Evolutionary conservation across 2,329 filamentous ascomycete species (phyloP), one percentile per base, ranked within the genome.

Genomic region (Alternaria infectoria): DNA sequence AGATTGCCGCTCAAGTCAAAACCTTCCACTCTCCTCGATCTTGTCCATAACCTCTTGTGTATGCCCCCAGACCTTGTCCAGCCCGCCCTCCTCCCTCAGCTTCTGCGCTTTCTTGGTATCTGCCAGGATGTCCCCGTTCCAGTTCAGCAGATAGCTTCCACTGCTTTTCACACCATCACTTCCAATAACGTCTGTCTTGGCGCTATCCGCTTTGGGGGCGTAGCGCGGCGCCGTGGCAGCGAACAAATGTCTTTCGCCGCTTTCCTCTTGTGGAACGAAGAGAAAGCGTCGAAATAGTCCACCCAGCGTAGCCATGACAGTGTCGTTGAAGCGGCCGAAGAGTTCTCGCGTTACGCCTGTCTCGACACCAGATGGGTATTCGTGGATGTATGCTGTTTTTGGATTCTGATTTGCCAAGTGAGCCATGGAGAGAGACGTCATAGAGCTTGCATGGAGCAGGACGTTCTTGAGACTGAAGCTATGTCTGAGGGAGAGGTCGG

Each of bases 221-320:
- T 71, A 79, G 11, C 54, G 46, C 17, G 67, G 65, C n/a, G 68
- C 73, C 10, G 77, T 78, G 43, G 73, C 59, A 26, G 71, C 71
- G 47, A 66, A 79, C 45, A 78, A 57, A 72, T 79, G 77, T 36
- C 77, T 67, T 69, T 79, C 75, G 6, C 77, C 77, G 54, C 72
- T 77, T 63, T 79, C 77, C 54, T 52, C 55, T 21, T 71, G 59
- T 36, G 59, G 60, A 17, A 78, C 72, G 23, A 63, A 62, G 32
- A 72, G 59, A 3, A 68, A 67, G 45, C 63, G 69, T n/a, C 68
- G 19, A 15, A 73, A 23, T 11, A 69, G 21, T 21, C 23, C 13
- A 7, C 61, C 50, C 11, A 69, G 3, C 2, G 47, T 30, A 19
- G 44, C 54, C n/a, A 64, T 68, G 11, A 59, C 54, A 2, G 60